Evolutionary conservation across 2,329 filamentous ascomycete genomes (phyloP).

Genomic region (Phaeophleospora eucalypticola): DNA sequence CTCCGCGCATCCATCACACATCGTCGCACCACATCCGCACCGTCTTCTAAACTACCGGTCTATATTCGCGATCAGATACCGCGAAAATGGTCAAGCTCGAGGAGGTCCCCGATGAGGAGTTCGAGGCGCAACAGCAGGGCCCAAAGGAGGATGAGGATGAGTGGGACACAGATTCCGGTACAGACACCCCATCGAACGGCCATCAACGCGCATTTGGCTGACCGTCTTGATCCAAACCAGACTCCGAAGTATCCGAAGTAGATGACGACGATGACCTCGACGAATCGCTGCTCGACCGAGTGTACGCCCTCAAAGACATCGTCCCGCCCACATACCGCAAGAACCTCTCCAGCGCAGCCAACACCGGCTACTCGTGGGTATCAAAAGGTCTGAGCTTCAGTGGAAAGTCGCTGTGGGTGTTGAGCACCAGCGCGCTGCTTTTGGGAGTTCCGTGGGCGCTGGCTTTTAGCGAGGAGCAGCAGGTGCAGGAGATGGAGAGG

Average conservation of each 20-base stretch:
- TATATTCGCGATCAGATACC: background rate
- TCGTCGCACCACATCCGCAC: background rate
- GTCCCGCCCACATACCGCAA: slow-evolving; percentile 43
- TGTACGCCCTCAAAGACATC: slow-evolving; percentile 44
- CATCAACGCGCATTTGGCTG: slow-evolving; percentile 1
- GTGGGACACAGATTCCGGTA: slow-evolving; percentile 91
- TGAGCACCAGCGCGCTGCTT: slow-evolving; percentile 84
- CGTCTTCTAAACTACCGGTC: background rate
- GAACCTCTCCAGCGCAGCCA: slow-evolving; percentile 39
- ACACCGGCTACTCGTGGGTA: slow-evolving; percentile 54
- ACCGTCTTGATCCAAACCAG: slow-evolving; percentile 39
- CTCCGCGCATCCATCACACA: background rate
- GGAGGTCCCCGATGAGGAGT: slow-evolving; percentile 95
- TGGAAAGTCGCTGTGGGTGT: slow-evolving; percentile 84
- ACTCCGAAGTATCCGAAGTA: slow-evolving; percentile 69
- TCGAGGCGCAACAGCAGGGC: slow-evolving; percentile 67
- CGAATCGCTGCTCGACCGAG: slow-evolving; percentile 40
- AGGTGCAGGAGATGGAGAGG: slow-evolving; percentile 94
- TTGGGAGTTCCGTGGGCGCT: slow-evolving; percentile 90
- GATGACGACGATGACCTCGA: slow-evolving; percentile 60
- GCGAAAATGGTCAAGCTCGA: slow-evolving; percentile 87
- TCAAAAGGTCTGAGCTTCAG: slow-evolving; percentile 63
- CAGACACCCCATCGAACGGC: slow-evolving; percentile 26
- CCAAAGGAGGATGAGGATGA: slow-evolving; percentile 66
- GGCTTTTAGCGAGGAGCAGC: slow-evolving; percentile 92